Percentiles rank a stretch among this genome's conserved stretches.
Conservation (phyloP, 176 grass and related monocot genomes). For the Musa schizocarpa region DNA sequence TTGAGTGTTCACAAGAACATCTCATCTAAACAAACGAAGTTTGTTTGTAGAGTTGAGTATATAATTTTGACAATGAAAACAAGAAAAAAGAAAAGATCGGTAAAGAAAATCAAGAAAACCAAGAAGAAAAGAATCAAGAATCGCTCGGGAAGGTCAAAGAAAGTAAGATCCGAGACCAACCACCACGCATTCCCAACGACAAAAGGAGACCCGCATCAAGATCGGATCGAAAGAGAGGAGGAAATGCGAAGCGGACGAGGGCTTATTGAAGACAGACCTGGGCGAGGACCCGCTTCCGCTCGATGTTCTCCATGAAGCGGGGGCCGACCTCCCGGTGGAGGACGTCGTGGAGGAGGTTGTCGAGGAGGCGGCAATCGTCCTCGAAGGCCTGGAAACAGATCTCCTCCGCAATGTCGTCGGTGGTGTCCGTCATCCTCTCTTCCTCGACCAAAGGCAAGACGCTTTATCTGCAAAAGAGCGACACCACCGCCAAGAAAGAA, state of each 20-base stretch:
- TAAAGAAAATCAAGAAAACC: neutral
- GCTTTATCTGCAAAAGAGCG: neutral
- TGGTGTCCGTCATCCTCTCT: constrained; percentile 51
- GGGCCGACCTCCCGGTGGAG: constrained; percentile 78
- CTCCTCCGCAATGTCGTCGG: constrained; percentile 85
- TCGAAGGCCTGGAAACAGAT: constrained; percentile 94
- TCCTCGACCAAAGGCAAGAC: neutral
- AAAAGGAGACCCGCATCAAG: neutral
- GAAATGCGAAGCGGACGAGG: no score
- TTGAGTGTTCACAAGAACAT: no score
- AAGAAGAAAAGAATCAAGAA: neutral
- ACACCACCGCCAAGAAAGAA: neutral
- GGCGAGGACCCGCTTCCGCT: constrained; percentile 69
- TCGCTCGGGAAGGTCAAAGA: neutral
- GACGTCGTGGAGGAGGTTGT: constrained; percentile 76
- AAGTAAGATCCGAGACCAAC: neutral
- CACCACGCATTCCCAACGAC: neutral
- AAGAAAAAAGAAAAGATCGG: neutral
- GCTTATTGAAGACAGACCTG: constrained; percentile 32
- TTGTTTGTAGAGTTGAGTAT: no score
- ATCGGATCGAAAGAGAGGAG: neutral
- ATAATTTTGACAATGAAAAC: no score
- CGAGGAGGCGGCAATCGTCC: constrained; percentile 87
- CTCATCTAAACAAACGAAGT: no score
- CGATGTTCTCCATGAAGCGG: constrained; percentile 67